A percentile compares a stretch with the other conserved stretches of the same genome.
Evolutionary conservation across 805 yeast genomes (phyloP).

Genomic region (Candida sphagnicola): DNA sequence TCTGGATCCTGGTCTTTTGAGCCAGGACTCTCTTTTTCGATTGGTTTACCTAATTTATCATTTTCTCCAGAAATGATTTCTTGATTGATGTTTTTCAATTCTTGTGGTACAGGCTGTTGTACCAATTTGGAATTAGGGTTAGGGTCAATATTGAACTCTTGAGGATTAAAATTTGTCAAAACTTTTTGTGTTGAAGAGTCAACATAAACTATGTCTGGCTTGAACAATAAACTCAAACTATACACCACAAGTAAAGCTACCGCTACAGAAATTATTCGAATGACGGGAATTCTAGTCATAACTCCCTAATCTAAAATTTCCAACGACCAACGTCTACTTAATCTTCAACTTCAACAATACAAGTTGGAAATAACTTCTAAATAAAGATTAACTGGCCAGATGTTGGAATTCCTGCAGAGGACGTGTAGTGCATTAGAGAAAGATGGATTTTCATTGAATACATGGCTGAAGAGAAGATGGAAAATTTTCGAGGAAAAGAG

Average conservation of each 20-base stretch:
- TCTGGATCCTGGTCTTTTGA: neutral
- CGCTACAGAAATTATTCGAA: constrained; percentile 4
- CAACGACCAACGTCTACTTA: no score
- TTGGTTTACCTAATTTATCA: neutral
- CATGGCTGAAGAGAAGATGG: no score
- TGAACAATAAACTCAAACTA: constrained; percentile 3
- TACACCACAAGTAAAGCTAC: constrained; percentile 7
- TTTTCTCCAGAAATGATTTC: neutral
- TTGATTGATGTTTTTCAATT: neutral
- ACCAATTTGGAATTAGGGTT: neutral
- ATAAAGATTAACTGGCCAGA: no score
- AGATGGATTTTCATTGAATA: no score
- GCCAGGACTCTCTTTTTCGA: neutral
- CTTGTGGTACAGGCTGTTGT: neutral
- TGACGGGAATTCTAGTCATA: constrained; percentile 3
- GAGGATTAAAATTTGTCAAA: constrained; percentile 4
- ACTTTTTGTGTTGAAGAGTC: constrained; percentile 8
- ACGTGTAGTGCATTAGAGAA: no score
- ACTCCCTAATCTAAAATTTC: no score
- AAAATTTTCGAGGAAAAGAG: no score
- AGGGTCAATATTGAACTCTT: neutral
- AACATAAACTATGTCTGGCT: constrained; percentile 8
- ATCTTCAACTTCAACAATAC: no score
- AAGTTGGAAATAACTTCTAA: no score
- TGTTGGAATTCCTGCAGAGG: no score